Base-by-base conservation (phyloP, 2,329 filamentous ascomycete species). In the Ilyonectria robusta region DNA sequence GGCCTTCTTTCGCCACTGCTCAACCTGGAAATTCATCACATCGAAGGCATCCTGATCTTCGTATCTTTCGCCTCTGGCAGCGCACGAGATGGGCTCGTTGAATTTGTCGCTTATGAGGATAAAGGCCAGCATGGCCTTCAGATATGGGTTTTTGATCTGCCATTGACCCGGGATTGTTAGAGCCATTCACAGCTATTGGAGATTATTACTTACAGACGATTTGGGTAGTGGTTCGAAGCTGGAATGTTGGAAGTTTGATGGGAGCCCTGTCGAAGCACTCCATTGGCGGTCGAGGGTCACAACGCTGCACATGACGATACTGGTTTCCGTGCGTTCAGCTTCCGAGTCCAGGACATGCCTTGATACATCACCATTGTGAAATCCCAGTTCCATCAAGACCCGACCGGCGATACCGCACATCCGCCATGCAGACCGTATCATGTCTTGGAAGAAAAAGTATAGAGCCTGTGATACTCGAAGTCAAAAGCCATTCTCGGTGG, bases 1-100 rank as follows among this genome's bases (percentile, higher is more conserved):
- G 1, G 71, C 71, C 4, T 69, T 73, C 26, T 72, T 76, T 2
- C 72, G 59, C 75, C 75, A 77, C 31, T 76, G 74, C 11, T 75
- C 72, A 5, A 78, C 70, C 21, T 78, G 77, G 9, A 78, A 78
- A 7, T 70, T 76, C 68, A 78, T 70, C 5, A 78, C 9, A 9
- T 78, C 77, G n/a, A 76, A 75, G 0, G 70, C 69, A 15, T 74
- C 76, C 3, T 76, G 68, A 9, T 78, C 75, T 0, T 71, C 68
- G 5, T 76, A 73, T 0, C 21, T 53, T 35, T 53, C 47, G 5
- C 58, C 58, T 11, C 54, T 60, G 48, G 33, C 58, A 2, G 58
- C 58, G 23, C 23, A 29, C 10, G 58, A 60, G 26, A 60, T 50
- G 2, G 58, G 48, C 2, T 60, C 58, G 37, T 21, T 46, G 7